Conservation (phyloP, 192 early-diverging fungal genomes). For the Radiomyces spectabilis region DNA sequence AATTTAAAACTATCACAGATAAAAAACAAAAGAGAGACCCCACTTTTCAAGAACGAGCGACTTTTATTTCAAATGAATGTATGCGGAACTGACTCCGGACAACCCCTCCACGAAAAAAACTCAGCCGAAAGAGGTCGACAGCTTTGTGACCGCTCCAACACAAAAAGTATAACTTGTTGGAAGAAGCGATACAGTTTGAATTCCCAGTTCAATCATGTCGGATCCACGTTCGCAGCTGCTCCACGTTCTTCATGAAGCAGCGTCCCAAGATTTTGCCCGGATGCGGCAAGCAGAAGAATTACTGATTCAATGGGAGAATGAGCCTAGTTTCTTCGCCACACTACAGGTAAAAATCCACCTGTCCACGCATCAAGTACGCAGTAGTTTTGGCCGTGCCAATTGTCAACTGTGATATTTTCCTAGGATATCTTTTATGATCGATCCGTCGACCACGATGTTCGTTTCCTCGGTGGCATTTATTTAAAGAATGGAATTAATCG, state of each 20-base stretch:
- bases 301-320: conserved; percentile 66
- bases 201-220: conserved; percentile 13
- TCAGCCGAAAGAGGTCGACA: too few species aligned
- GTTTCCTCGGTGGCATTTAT: conserved; percentile 70
- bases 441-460: conserved; percentile 51
- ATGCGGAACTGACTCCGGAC: too few species aligned
- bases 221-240: conserved; percentile 40
- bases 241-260: conserved; percentile 47
- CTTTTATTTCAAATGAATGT: too few species aligned
- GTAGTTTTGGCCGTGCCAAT: not conserved
- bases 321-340: conserved; percentile 61
- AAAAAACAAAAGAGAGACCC: too few species aligned
- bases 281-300: conserved; percentile 58
- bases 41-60: too few species aligned
- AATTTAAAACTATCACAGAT: too few species aligned
- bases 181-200: too few species aligned
- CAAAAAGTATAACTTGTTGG: too few species aligned
- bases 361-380: not conserved
- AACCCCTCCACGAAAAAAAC: too few species aligned
- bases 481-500: conserved; percentile 90
- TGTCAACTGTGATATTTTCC: not conserved
- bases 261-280: conserved; percentile 60
- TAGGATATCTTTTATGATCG: conserved; percentile 72
- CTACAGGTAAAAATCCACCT: conserved; percentile 43
- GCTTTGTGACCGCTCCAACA: too few species aligned